Percentiles rank a stretch among this genome's conserved stretches.
phyloP scores from a whole-genome alignment of 2,329 filamentous ascomycete species.

The Xylariomycetidae sp. region DNA sequence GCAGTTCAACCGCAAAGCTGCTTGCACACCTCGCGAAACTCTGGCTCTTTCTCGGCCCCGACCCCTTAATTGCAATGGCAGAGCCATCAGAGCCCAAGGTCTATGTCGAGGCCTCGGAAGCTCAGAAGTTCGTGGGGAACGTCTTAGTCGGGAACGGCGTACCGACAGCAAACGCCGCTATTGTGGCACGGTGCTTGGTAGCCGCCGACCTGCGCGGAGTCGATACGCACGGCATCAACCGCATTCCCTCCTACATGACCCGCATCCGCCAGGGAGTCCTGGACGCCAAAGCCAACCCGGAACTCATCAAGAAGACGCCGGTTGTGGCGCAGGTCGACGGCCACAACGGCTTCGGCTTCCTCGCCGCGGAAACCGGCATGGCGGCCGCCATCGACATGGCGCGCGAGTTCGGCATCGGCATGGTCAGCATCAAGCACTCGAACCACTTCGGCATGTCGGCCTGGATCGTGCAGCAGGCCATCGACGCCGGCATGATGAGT shows the following conservation, averaged over 20 bases:
- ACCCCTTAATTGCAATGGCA: slow-evolving; percentile 15
- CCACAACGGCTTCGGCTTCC: slow-evolving; percentile 69
- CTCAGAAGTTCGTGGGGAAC: slow-evolving; percentile 41
- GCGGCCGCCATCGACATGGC: slow-evolving; percentile 61
- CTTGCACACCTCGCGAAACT: neutral
- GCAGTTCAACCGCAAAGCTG: too few species aligned
- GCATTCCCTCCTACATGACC: slow-evolving; percentile 71
- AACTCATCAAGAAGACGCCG: slow-evolving; percentile 57
- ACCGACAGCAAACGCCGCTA: slow-evolving; percentile 48
- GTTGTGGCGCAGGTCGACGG: slow-evolving; percentile 64
- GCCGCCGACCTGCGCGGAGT: slow-evolving; percentile 72
- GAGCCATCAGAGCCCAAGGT: slow-evolving; percentile 18
- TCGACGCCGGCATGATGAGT: slow-evolving; percentile 65
- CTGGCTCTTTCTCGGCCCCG: neutral
- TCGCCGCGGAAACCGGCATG: slow-evolving; percentile 64
- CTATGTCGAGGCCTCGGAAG: slow-evolving; percentile 34
- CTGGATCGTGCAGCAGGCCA: slow-evolving; percentile 71
- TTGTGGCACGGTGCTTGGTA: slow-evolving; percentile 63
- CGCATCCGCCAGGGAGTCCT: slow-evolving; percentile 66
- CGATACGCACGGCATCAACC: slow-evolving; percentile 73
- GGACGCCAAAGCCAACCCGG: slow-evolving; percentile 52
- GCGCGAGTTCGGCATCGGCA: slow-evolving; percentile 60
- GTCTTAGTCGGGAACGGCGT: slow-evolving; percentile 59
- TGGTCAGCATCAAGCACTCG: slow-evolving; percentile 68
- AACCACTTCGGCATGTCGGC: slow-evolving; percentile 84